These are phyloP conservation scores for Simmondsia chinensis DNA, from an alignment of 148 eudicot genomes.

Conservation along the genomic window DNA sequence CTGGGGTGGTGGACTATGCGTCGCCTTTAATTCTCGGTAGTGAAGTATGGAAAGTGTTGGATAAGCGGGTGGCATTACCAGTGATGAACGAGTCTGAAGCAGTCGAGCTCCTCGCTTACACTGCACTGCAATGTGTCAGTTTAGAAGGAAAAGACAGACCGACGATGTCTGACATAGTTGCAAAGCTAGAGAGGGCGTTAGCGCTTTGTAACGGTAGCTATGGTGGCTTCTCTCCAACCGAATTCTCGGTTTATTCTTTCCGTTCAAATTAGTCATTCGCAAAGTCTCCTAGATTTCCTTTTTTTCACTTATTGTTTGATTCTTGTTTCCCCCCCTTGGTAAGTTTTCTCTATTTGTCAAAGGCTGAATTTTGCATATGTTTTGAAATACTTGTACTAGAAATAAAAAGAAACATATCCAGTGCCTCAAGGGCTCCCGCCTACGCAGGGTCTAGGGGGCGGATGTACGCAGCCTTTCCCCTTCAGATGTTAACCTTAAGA, in stretches of 20 bases:
- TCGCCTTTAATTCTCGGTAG: conserved; percentile 34
- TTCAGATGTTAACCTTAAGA: too few relatives aligned
- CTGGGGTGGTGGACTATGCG: conserved; percentile 46
- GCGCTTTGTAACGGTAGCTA: conserved; percentile 33
- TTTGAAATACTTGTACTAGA: too few relatives aligned
- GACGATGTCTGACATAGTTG: conserved; percentile 39
- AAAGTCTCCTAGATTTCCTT: not conserved
- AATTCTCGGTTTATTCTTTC: conserved; percentile 10
- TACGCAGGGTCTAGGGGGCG: too few relatives aligned
- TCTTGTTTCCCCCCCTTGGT: not conserved
- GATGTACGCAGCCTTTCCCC: too few relatives aligned
- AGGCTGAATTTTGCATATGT: not conserved
- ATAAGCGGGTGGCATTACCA: conserved; percentile 37
- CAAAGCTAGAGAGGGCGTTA: conserved; percentile 49
- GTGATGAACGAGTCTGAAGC: conserved; percentile 44
- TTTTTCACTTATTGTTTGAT: not conserved
- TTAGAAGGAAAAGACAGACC: conserved; percentile 55
- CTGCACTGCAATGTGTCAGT: conserved; percentile 48
- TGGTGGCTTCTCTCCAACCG: conserved; percentile 26
- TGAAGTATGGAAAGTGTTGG: conserved; percentile 40
- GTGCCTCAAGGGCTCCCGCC: too few relatives aligned
- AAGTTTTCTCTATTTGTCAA: not conserved
- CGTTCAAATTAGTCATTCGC: not conserved
- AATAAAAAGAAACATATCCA: too few relatives aligned
- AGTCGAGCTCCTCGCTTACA: conserved; percentile 44